Evolutionary conservation across 306 rosid species (phyloP).

Genomic region (Vachellia pachyceras): DNA sequence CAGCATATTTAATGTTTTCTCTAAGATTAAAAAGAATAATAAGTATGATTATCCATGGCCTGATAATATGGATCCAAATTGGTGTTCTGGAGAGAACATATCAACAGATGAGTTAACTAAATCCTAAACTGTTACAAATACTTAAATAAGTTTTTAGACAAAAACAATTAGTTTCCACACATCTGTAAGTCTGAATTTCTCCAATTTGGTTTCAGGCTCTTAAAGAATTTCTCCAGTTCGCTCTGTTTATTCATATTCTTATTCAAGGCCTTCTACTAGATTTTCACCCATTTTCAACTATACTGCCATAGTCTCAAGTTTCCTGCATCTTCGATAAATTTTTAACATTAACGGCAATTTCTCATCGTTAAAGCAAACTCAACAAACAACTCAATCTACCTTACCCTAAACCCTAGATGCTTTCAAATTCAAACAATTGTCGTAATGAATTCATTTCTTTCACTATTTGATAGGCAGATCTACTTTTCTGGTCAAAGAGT

Average conservation of each 20-base stretch:
- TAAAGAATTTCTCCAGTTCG: no score
- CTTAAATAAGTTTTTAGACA: no score
- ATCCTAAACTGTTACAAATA: no score
- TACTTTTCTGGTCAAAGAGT: background rate
- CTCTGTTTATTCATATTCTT: no score
- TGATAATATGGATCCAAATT: conserved; percentile 55
- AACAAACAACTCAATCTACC: conserved; percentile 27
- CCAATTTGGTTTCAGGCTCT: no score
- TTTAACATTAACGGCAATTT: conserved; percentile 5
- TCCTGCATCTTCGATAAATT: conserved; percentile 16
- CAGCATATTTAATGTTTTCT: conserved; percentile 40
- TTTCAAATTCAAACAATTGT: background rate
- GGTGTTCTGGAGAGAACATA: no score
- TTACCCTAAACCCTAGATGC: background rate
- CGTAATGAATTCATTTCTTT: conserved; percentile 1
- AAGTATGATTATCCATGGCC: conserved; percentile 73
- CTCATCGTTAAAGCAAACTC: background rate
- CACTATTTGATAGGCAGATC: conserved; percentile 12
- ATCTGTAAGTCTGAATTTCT: no score
- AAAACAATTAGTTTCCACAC: no score
- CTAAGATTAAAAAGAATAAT: conserved; percentile 56
- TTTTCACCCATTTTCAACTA: background rate
- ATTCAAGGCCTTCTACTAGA: background rate
- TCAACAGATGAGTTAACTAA: no score
- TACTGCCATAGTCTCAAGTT: conserved; percentile 21